A percentile compares a stretch with the other conserved stretches of the same genome.
Conservation (phyloP, 2,329 filamentous ascomycete genomes). For the Cladobotryum protrusum region DNA sequence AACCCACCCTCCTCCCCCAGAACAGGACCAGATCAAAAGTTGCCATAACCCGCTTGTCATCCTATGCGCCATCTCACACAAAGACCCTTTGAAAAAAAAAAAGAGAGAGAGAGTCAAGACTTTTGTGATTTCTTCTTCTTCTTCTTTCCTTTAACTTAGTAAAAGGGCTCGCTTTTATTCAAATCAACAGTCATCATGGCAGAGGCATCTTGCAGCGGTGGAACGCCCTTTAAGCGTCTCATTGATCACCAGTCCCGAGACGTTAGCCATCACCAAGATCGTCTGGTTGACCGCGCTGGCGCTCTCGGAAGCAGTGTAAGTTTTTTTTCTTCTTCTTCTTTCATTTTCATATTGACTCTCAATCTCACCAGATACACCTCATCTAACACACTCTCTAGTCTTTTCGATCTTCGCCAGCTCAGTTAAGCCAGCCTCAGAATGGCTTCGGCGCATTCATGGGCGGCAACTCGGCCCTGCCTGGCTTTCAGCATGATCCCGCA, state of each 20-base stretch:
- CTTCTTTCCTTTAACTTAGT: no score
- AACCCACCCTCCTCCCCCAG: neutral
- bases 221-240: constrained; percentile 37
- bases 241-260: constrained; percentile 37
- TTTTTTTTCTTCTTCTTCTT: neutral
- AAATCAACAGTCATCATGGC: constrained; percentile 25
- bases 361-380: neutral
- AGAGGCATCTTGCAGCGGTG: constrained; percentile 36
- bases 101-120: no score
- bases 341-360: no score
- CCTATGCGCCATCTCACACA: no score
- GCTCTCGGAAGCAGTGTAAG: constrained; percentile 26
- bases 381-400: constrained; percentile 19
- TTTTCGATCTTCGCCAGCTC: constrained; percentile 26
- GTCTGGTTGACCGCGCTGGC: constrained; percentile 25
- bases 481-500: constrained; percentile 28
- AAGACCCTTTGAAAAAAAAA: no score
- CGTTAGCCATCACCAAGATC: constrained; percentile 35
- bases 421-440: constrained; percentile 21
- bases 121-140: neutral
- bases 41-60: neutral
- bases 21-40: no score
- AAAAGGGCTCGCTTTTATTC: neutral
- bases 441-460: constrained; percentile 32
- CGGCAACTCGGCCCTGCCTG: constrained; percentile 20